A percentile compares a stretch with the other conserved stretches of the same genome.
Evolutionary conservation across 495 filamentous ascomycete species (phyloP).

Genomic region (Articulospora tetracladia): DNA sequence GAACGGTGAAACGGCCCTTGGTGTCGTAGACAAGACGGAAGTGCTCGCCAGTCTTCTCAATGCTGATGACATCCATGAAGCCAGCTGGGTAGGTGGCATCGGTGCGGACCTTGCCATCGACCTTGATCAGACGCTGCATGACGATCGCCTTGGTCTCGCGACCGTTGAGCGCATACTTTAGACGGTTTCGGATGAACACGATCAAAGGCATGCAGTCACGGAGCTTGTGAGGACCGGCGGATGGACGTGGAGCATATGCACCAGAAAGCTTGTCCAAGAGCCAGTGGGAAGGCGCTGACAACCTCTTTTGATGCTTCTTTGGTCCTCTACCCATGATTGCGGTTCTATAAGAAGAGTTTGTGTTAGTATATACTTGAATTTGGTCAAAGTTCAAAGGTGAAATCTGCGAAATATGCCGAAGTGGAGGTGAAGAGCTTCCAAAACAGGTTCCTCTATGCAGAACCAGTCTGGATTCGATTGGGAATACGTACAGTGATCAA

Average conservation of each 20-base stretch:
- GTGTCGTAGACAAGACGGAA: slow-evolving; percentile 99
- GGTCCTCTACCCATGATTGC: slow-evolving; percentile 37
- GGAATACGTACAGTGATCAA: background rate
- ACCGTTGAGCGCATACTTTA: slow-evolving; percentile 99
- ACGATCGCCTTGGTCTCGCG: slow-evolving; percentile 97
- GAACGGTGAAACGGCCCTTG: slow-evolving; percentile 99
- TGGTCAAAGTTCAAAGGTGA: background rate
- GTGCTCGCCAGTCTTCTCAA: slow-evolving; percentile 99
- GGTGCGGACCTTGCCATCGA: slow-evolving; percentile 99
- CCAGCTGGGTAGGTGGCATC: slow-evolving; percentile 96
- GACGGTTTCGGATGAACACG: slow-evolving; percentile 97
- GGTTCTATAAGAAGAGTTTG: background rate
- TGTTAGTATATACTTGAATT: background rate
- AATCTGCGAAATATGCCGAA: background rate
- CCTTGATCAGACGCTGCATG: slow-evolving; percentile 99
- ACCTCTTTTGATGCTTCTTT: slow-evolving; percentile 99
- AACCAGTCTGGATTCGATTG: background rate
- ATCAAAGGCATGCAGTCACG: slow-evolving; percentile 98
- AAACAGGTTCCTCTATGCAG: background rate
- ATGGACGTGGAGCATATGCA: slow-evolving; percentile 93
- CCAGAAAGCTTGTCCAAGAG: slow-evolving; percentile 98
- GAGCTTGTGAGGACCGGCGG: slow-evolving; percentile 97
- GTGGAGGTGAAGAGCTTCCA: background rate
- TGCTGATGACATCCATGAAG: slow-evolving; percentile 98
- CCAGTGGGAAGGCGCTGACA: slow-evolving; percentile 98